Percentiles rank a stretch among this genome's conserved stretches.
These are phyloP conservation scores for Oryza rufipogon DNA, from an alignment of 176 grass and related monocot species.

Conservation along the genomic window DNA sequence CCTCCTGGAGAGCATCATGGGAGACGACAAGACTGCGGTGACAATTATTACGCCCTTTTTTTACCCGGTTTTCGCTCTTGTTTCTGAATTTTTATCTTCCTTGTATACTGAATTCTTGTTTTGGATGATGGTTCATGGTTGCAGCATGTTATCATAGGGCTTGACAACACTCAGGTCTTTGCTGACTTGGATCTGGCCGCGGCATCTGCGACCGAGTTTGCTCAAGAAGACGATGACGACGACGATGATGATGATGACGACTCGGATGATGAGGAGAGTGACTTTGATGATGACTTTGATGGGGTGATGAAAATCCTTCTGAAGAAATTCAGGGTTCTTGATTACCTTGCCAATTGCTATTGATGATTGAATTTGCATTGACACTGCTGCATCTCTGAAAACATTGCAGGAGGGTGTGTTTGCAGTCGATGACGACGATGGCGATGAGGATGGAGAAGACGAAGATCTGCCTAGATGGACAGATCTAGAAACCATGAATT, in stretches of 20 bases:
- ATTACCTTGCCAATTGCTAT: neutral
- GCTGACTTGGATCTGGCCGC: conserved; percentile 58
- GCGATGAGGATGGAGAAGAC: conserved; percentile 35
- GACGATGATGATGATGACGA: conserved; percentile 38
- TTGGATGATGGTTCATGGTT: conserved; percentile 26
- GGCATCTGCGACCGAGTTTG: conserved; percentile 46
- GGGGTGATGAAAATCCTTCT: conserved; percentile 45
- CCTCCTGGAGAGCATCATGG: conserved; percentile 62
- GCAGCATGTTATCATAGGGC: conserved; percentile 87
- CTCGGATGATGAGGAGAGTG: conserved; percentile 56
- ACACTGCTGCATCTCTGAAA: conserved; percentile 29
- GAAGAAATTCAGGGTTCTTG: conserved; percentile 4
- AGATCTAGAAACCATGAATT: conserved; percentile 83
- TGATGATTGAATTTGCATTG: conserved; percentile 3
- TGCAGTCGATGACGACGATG: conserved; percentile 52
- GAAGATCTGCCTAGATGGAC: conserved; percentile 65
- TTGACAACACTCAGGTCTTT: conserved; percentile 84
- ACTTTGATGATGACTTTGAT: conserved; percentile 65
- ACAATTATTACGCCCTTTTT: conserved; percentile 27
- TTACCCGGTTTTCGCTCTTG: neutral
- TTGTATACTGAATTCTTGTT: neutral
- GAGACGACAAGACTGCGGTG: conserved; percentile 86
- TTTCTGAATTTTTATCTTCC: neutral
- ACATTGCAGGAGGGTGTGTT: conserved; percentile 57
- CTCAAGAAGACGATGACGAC: conserved; percentile 46